phyloP scores from a whole-genome alignment of 305 asterid species.

The Solanum chacoense region DNA sequence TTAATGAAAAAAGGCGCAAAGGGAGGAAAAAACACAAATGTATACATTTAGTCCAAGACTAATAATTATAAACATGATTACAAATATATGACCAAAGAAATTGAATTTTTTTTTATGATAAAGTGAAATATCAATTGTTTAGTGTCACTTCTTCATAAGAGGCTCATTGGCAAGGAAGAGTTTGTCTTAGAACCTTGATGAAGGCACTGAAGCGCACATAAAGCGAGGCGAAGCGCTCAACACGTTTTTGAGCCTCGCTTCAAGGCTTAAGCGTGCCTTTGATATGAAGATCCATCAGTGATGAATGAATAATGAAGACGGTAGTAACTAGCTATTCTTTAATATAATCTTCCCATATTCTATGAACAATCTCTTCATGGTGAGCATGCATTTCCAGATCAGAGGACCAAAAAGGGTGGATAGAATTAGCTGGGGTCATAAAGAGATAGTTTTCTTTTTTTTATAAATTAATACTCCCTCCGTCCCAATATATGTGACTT shows the following conservation, averaged over 20 bases:
- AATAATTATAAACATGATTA: not conserved
- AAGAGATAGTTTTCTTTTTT: not conserved
- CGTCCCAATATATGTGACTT: too few species aligned
- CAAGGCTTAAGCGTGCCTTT: not conserved
- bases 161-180: not conserved
- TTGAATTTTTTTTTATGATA: too few species aligned
- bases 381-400: not conserved
- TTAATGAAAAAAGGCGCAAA: not conserved
- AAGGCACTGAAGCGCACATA: not conserved
- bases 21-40: not conserved
- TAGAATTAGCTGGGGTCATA: not conserved
- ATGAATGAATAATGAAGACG: not conserved
- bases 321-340: not conserved
- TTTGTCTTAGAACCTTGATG: not conserved
- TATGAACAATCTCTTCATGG: not conserved
- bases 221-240: not conserved
- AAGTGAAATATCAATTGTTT: not conserved
- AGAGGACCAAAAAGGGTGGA: not conserved
- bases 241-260: not conserved
- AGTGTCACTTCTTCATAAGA: not conserved
- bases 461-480: not conserved
- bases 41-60: not conserved
- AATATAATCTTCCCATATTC: not conserved
- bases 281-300: not conserved
- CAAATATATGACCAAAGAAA: not conserved